Percentiles rank a stretch among this genome's conserved stretches.
phyloP scores from a whole-genome alignment of 108 stramenopile genomes.

The Licmophora abbreviata region DNA sequence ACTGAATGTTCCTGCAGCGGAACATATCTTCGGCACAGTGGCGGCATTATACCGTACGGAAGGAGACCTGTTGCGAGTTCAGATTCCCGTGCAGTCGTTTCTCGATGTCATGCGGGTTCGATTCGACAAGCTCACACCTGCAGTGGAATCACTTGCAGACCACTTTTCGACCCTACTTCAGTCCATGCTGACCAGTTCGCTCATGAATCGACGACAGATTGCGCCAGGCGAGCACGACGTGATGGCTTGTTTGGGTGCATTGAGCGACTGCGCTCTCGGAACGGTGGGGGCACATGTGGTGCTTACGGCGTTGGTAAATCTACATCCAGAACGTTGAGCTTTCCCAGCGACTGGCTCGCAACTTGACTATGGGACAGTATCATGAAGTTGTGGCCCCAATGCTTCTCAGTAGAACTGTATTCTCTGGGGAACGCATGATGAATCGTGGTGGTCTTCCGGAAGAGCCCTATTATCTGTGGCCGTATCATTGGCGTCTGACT shows the following conservation, averaged over 20 bases:
- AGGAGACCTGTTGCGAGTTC: constrained; percentile 57
- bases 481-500: constrained; percentile 62
- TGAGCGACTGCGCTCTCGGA: constrained; percentile 71
- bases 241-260: constrained; percentile 55
- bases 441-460: constrained; percentile 8
- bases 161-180: constrained; percentile 44
- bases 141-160: constrained; percentile 15
- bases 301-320: constrained; percentile 33
- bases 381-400: constrained; percentile 82
- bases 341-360: constrained; percentile 65
- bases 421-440: constrained; percentile 32
- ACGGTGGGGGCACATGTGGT: constrained; percentile 59
- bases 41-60: constrained; percentile 45
- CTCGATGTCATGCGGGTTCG: constrained; percentile 60
- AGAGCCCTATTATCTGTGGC: constrained; percentile 37
- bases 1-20: constrained; percentile 30
- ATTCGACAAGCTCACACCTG: constrained; percentile 10
- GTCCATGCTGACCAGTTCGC: constrained; percentile 60
- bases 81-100: constrained; percentile 75
- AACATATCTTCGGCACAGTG: constrained; percentile 38
- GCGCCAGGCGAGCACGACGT: constrained; percentile 81
- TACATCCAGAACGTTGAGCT: background rate
- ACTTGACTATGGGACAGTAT: constrained; percentile 59
- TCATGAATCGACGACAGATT: constrained; percentile 41
- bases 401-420: constrained; percentile 66